Evolutionary conservation across 805 yeast genomes (phyloP).

Genomic region (Saccharomycopsis synnaedendra): DNA sequence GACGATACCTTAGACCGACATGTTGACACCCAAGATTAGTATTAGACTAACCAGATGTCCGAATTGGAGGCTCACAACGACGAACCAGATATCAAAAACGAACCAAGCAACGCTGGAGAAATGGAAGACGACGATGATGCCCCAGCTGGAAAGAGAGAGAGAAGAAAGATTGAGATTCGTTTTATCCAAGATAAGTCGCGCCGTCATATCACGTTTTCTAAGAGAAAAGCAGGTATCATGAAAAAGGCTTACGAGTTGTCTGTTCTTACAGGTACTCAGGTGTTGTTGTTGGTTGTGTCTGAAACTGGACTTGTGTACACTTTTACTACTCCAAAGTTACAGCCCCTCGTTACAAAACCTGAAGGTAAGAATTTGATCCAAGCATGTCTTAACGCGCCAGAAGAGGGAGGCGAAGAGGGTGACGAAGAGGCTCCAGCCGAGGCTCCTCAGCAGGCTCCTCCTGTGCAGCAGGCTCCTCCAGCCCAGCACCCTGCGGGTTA

Average conservation of each 20-base stretch:
- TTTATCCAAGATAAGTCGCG: constrained; percentile 96
- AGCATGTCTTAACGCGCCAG: constrained; percentile 96
- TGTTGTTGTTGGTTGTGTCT: constrained; percentile 82
- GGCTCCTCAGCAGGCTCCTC: constrained; percentile 23
- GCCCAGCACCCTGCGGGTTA: neutral
- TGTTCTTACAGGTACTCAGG: constrained; percentile 96
- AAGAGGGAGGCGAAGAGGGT: constrained; percentile 60
- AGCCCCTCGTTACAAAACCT: constrained; percentile 92
- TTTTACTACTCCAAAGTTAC: constrained; percentile 97
- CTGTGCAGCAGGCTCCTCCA: constrained; percentile 19
- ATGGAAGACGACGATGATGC: constrained; percentile 36
- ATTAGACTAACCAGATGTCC: constrained; percentile 4
- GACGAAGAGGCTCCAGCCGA: constrained; percentile 37
- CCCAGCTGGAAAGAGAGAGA: constrained; percentile 29
- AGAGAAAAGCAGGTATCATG: constrained; percentile 98
- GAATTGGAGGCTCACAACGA: constrained; percentile 10
- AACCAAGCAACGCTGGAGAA: constrained; percentile 20
- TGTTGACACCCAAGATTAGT: no score
- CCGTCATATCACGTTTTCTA: constrained; percentile 95
- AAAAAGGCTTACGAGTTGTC: constrained; percentile 98
- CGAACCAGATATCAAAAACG: constrained; percentile 10
- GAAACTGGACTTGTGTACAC: constrained; percentile 99
- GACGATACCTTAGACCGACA: no score
- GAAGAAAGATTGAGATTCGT: constrained; percentile 92
- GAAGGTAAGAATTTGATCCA: constrained; percentile 96